Evolutionary conservation across 2,329 filamentous ascomycete species (phyloP), one percentile per base, ranked within the genome.

Genomic region (Penicillium freii): DNA sequence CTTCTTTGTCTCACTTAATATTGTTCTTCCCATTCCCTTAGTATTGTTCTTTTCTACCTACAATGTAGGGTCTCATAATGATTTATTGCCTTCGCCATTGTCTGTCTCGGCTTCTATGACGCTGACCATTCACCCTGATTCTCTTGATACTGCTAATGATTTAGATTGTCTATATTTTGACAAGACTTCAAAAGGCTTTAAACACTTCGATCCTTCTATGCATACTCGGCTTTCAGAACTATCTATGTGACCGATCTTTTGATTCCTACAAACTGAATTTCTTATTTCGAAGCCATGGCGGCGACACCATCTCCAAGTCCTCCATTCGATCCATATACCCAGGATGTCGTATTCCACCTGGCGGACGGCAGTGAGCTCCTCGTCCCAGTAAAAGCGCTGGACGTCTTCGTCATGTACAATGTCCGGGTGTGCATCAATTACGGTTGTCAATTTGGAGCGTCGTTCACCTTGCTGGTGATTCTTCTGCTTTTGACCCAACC

Each of bases 391-490:
- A 46, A 61, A 9, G 68, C 73, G 3, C 58, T 87, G 39, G 72
- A 84, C 62, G 53, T 60, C 4, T 78, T 78, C 49, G 71, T 80
- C 53, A 71, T 76, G 57, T 82, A 82, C 68, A 78, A 77, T 58
- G 71, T 79, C 56, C 74, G 75, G 9, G 69, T 80, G 36, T 78
- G 74, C 69, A 85, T 90, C 78, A 87, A 86, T 74, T 90, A 87
- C 70, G 87, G 84, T 51, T 76, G 82, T 19, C 89, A 93, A 71
- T 80, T 92, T 51, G 90, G 90, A 31, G 84, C 88, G 25, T 84
- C 83, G 46, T 62, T 87, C 56, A 75, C 88, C 59, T 83, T 91
- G 67, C 77, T 92, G 19, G 64, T 88, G 43, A 79, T 89, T 31
- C 77, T 92, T 3, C 75, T 91, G 11, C 75, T 87, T 57, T 81